Evolutionary conservation across 768 basidiomycete species (phyloP).

Genomic region (Asterophora parasitica): DNA sequence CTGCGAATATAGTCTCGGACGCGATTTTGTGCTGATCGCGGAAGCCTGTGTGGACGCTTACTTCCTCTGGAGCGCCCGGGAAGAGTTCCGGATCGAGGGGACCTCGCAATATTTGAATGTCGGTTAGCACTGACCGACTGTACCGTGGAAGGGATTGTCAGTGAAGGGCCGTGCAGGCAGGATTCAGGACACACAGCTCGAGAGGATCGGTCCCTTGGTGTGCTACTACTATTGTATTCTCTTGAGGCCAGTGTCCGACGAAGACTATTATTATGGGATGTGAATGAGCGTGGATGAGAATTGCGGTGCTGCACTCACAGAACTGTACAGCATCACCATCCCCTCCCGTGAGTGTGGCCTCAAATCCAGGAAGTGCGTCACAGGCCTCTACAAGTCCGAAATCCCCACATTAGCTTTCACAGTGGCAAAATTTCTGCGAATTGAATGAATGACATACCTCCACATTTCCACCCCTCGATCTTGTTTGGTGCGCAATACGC

Average conservation of each 20-base stretch:
- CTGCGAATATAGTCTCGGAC: slow-evolving; percentile 32
- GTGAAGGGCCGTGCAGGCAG: neutral
- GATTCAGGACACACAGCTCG: slow-evolving; percentile 29
- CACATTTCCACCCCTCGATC: slow-evolving; percentile 27
- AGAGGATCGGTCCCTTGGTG: slow-evolving; percentile 51
- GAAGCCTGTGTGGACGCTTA: slow-evolving; percentile 48
- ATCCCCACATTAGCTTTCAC: neutral
- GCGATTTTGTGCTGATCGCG: slow-evolving; percentile 38
- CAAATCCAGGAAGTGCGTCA: slow-evolving; percentile 28
- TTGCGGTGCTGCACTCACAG: too few relatives aligned
- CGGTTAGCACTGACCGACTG: slow-evolving; percentile 46
- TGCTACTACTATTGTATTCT: slow-evolving; percentile 41
- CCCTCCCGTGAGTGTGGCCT: slow-evolving; percentile 26
- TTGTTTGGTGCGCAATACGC: slow-evolving; percentile 26
- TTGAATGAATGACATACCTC: too few relatives aligned
- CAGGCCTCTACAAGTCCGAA: slow-evolving; percentile 19
- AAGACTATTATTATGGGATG: slow-evolving; percentile 15
- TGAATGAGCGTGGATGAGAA: too few relatives aligned
- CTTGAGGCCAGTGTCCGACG: slow-evolving; percentile 44
- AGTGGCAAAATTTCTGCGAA: too few relatives aligned
- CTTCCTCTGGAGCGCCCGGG: slow-evolving; percentile 38
- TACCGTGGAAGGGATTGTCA: too few relatives aligned
- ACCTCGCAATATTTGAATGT: slow-evolving; percentile 34
- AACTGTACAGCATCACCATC: slow-evolving; percentile 27
- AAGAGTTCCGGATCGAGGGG: slow-evolving; percentile 40